phyloP scores from a whole-genome alignment of 371 early-diverging fungal species.

The Entomophthora muscae region DNA sequence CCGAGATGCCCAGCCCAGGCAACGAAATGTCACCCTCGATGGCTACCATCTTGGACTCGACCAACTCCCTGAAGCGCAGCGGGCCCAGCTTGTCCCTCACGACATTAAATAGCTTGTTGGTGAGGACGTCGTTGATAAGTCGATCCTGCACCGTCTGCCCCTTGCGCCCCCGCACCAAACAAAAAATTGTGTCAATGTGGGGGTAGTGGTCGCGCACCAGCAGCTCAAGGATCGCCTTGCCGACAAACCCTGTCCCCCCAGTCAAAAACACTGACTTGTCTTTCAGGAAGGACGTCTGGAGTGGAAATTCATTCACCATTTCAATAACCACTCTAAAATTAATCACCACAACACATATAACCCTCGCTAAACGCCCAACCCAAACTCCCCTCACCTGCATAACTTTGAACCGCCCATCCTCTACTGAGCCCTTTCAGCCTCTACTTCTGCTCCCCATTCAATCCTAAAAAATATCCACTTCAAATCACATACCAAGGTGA shows the following conservation, averaged over 20 bases:
- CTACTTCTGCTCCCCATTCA: too few species aligned
- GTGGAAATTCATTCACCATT: slow-evolving; percentile 5
- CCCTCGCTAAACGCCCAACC: too few species aligned
- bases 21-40: slow-evolving; percentile 28
- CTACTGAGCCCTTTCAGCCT: too few species aligned
- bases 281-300: slow-evolving; percentile 16
- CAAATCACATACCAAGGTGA: too few species aligned
- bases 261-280: slow-evolving; percentile 26
- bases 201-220: slow-evolving; percentile 16
- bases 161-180: slow-evolving; percentile 15
- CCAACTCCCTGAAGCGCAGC: slow-evolving; percentile 15
- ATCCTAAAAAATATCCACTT: too few species aligned
- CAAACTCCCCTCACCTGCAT: too few species aligned
- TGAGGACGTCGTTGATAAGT: slow-evolving; percentile 15
- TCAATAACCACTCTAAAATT: too few species aligned
- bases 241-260: slow-evolving; percentile 40
- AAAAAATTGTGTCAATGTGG: slow-evolving; percentile 12
- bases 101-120: slow-evolving; percentile 16
- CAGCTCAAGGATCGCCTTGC: slow-evolving; percentile 37
- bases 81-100: slow-evolving; percentile 13
- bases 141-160: slow-evolving; percentile 15
- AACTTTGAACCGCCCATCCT: too few species aligned
- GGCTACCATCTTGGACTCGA: slow-evolving; percentile 29
- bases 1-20: slow-evolving; percentile 25
- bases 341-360: too few species aligned